Evolutionary conservation across 1,284 basidiomycete genomes (phyloP).

Genomic region (Erythrobasidium hasegawianum): DNA sequence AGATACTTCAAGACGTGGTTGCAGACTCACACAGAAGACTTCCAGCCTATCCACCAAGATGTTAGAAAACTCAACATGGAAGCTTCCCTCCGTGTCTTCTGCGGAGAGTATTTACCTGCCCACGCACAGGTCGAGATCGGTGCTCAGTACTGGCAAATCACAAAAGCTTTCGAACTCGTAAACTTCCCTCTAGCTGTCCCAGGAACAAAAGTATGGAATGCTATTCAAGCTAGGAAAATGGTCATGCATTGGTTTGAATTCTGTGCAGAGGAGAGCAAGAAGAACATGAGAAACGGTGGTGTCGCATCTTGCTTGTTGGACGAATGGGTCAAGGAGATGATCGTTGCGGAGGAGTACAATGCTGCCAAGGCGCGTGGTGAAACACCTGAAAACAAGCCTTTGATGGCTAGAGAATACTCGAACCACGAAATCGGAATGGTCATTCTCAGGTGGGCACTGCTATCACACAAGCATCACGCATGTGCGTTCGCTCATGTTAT

Average conservation of each 20-base stretch:
- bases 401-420: constrained; percentile 69
- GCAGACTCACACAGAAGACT: constrained; percentile 44
- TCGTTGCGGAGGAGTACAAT: constrained; percentile 54
- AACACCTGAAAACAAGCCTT: constrained; percentile 58
- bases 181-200: constrained; percentile 96
- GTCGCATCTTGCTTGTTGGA: constrained; percentile 89
- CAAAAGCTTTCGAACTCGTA: constrained; percentile 90
- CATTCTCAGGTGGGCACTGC: constrained; percentile 62
- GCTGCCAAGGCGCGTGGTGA: constrained; percentile 54
- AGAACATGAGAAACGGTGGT: constrained; percentile 69
- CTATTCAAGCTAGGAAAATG: constrained; percentile 85
- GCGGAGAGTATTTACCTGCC: constrained; percentile 82
- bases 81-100: constrained; percentile 91
- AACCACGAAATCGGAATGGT: constrained; percentile 97
- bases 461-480: too few relatives aligned
- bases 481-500: background rate
- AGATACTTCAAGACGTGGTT: constrained; percentile 73
- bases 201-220: constrained; percentile 93
- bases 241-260: constrained; percentile 79
- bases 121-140: constrained; percentile 74
- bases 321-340: constrained; percentile 78
- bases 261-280: constrained; percentile 76
- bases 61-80: constrained; percentile 96
- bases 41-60: constrained; percentile 69
- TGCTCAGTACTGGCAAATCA: constrained; percentile 95